These are phyloP conservation scores for Trichocladium antarcticum DNA, from an alignment of 495 filamentous ascomycete species.

Conservation along the genomic window DNA sequence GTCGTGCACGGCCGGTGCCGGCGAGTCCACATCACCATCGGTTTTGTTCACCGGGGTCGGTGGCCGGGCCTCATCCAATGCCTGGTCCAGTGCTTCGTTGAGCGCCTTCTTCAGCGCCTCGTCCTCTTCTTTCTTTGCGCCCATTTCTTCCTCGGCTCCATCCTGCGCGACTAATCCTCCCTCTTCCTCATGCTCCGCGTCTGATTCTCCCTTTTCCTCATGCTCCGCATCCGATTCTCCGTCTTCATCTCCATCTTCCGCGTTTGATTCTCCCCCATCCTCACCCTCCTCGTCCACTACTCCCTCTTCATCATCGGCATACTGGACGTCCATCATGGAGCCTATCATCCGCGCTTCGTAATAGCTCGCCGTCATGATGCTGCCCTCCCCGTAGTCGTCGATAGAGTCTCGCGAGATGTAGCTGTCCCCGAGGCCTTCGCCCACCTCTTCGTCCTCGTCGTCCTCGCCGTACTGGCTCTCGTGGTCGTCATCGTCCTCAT, in stretches of 20 bases:
- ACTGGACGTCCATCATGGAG: slow-evolving; percentile 22
- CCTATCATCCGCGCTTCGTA: slow-evolving; percentile 28
- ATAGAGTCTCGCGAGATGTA: slow-evolving; percentile 46
- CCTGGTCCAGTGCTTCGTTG: no score
- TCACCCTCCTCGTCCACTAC: slow-evolving; percentile 32
- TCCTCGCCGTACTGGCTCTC: slow-evolving; percentile 14
- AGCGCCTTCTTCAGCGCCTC: no score
- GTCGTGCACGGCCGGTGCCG: slow-evolving; percentile 24
- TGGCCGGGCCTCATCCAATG: neutral
- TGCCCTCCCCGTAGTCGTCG: slow-evolving; percentile 37
- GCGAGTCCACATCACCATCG: neutral
- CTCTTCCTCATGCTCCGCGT: no score
- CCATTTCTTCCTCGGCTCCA: slow-evolving; percentile 16
- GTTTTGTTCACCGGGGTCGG: neutral
- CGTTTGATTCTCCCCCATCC: slow-evolving; percentile 21
- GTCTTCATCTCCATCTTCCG: no score
- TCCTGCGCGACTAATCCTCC: no score
- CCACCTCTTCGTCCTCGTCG: slow-evolving; percentile 37
- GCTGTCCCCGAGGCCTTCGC: slow-evolving; percentile 44
- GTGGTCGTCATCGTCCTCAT: slow-evolving; percentile 19
- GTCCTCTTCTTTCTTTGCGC: no score
- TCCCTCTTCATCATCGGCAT: slow-evolving; percentile 31
- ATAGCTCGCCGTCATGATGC: slow-evolving; percentile 29
- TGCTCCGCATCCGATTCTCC: slow-evolving; percentile 32
- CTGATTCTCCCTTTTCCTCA: slow-evolving; percentile 25